Evolutionary conservation across 306 rosid genomes (phyloP), one percentile per base, ranked within the genome.

Genomic region (Pterocarpus santalinus): DNA sequence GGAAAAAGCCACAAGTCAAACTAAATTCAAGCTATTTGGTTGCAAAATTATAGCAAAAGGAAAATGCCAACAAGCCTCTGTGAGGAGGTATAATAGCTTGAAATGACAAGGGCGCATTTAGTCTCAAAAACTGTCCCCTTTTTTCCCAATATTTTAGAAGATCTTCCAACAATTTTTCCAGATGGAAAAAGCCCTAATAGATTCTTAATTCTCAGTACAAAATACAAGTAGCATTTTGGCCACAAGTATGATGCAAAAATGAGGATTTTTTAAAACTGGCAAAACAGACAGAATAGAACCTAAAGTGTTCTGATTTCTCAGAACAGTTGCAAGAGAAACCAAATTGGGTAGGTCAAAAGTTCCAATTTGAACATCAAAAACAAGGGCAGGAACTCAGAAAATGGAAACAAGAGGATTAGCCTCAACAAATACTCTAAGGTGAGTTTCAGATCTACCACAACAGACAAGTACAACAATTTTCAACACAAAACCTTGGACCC

Each of bases 21-120:
- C 44, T 15, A 43, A 72, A 78, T 16, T 72, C 47, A 72, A 77
- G 55, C 78, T 38, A 51, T 60, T 47, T 44, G 56, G 57, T 57
- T 17, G 65, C 46, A 22, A 55, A 72, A 57, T 65, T 13, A 64
- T 36, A 63, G 12, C 72, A 55, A 70, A 47, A 63, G 44, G 35
- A 72, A 56, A 72, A 65, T 35, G 9, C 72, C 13, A 64, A 71
- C 33, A 73, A 66, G 66, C 28, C 44, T 35, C 1, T 63, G 46
- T 32, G 41, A 13, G 69, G 41, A 13, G 69, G 2, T 12, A 62
- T 17, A 56, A 61, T 73, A 81, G 43, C 69, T 39, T 64, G 47
- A 49, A 63, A 72, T 61, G 44, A 46, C 35, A 58, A 79, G 63
- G 83, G 62, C 8, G 47, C 46, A 34, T 60, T 46, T n/a, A 60